Conservation (phyloP, 2,329 filamentous ascomycete species). For the Pyrenophora tritici-repentis region DNA sequence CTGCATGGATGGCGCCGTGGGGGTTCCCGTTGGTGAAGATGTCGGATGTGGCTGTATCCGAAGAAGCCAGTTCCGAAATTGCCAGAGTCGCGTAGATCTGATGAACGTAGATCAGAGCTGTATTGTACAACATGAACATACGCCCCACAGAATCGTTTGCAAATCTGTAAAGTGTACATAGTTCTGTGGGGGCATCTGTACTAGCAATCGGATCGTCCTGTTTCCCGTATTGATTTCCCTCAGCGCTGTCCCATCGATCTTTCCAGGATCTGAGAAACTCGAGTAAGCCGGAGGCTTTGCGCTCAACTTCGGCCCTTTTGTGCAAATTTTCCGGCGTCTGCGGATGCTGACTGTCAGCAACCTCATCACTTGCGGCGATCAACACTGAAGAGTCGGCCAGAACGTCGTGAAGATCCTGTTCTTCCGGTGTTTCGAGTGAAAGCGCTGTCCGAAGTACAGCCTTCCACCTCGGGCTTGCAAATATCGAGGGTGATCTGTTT, state of each 20-base stretch:
- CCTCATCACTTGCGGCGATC: slow-evolving; percentile 19
- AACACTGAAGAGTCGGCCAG: slow-evolving; percentile 38
- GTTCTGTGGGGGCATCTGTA: not conserved
- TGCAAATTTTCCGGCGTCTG: not conserved
- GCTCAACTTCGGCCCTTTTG: not conserved
- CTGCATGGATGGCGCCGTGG: slow-evolving; percentile 11
- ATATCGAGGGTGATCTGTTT: slow-evolving; percentile 28
- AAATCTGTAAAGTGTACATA: slow-evolving; percentile 10
- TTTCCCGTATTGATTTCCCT: slow-evolving; percentile 3
- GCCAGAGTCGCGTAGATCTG: slow-evolving; percentile 21
- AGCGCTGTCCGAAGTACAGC: slow-evolving; percentile 17
- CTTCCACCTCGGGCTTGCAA: slow-evolving; percentile 36
- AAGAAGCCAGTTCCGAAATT: no score
- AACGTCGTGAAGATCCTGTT: slow-evolving; percentile 35
- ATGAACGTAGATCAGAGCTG: slow-evolving; percentile 33
- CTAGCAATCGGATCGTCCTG: not conserved
- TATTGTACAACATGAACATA: slow-evolving; percentile 38
- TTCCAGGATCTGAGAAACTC: slow-evolving; percentile 15
- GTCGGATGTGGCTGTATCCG: not conserved
- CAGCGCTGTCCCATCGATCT: slow-evolving; percentile 12
- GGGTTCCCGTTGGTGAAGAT: not conserved
- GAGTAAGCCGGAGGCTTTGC: not conserved
- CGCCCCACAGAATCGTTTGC: slow-evolving; percentile 11
- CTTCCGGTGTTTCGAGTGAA: slow-evolving; percentile 17
- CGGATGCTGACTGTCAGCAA: not conserved